Evolutionary conservation across 2,329 filamentous ascomycete species (phyloP).

Genomic region (Colletotrichum sp.): DNA sequence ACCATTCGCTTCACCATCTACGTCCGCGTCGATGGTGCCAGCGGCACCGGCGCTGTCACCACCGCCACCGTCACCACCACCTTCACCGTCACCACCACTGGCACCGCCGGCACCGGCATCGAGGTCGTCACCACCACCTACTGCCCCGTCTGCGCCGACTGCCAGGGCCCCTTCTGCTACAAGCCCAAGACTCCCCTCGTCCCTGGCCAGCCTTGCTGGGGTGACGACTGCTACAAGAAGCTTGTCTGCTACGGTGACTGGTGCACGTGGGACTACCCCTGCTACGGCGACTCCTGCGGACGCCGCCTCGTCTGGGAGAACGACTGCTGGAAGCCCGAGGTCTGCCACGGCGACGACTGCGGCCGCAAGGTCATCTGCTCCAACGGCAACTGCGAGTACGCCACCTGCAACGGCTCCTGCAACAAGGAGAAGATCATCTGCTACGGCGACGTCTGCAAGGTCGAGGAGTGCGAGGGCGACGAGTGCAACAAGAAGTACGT

Average conservation of each 20-base stretch:
- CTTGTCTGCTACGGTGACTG: conserved; percentile 38
- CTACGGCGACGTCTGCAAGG: conserved; percentile 26
- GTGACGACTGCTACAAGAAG: conserved; percentile 27
- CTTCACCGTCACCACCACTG: not conserved
- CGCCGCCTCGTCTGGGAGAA: conserved; percentile 21
- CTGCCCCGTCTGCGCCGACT: conserved; percentile 12
- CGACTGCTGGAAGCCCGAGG: conserved; percentile 12
- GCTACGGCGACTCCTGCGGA: conserved; percentile 24
- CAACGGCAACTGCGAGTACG: not conserved
- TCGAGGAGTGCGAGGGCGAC: conserved; percentile 33
- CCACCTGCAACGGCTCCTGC: conserved; percentile 2
- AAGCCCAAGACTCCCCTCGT: not conserved
- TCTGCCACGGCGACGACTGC: conserved; percentile 8
- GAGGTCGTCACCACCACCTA: not conserved
- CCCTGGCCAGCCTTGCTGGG: conserved; percentile 18
- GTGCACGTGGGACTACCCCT: conserved; percentile 35
- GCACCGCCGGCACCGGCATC: not conserved
- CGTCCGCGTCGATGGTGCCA: not conserved
- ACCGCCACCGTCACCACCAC: conserved; percentile 1
- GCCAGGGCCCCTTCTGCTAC: conserved; percentile 9
- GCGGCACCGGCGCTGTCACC: not conserved
- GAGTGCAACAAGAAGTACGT: conserved; percentile 30
- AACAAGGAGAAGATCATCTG: conserved; percentile 16
- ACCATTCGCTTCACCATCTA: conserved; percentile 17
- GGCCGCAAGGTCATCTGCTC: conserved; percentile 16